A percentile compares a stretch with the other conserved stretches of the same genome.
Evolutionary conservation across 2,329 filamentous ascomycete genomes (phyloP).

Genomic region (Arthrobotrys sinensis): DNA sequence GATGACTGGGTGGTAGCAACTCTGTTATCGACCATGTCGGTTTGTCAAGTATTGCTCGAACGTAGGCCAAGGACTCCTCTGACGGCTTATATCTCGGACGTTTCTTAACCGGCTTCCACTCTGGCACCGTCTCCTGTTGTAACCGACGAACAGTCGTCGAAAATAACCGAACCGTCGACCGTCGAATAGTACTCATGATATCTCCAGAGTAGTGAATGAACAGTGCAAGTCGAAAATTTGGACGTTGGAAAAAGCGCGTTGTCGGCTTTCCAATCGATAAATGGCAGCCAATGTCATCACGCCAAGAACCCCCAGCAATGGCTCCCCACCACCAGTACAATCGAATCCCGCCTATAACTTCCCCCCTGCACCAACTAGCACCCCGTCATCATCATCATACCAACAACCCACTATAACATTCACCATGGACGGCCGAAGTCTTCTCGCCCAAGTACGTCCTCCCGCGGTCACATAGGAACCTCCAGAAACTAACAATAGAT

Average conservation of each 20-base stretch:
- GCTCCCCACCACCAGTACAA: conserved; percentile 23
- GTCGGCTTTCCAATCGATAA: not conserved
- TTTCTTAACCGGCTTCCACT: conserved; percentile 3
- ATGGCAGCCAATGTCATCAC: conserved; percentile 44
- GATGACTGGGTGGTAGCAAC: conserved; percentile 61
- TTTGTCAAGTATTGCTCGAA: conserved; percentile 72
- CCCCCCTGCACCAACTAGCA: conserved; percentile 3
- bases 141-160: conserved; percentile 32
- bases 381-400: conserved; percentile 19
- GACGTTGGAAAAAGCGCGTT: conserved; percentile 58
- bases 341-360: conserved; percentile 9
- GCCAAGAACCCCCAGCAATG: conserved; percentile 31
- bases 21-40: conserved; percentile 81
- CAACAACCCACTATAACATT: conserved; percentile 2
- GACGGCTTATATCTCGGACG: conserved; percentile 33
- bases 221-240: conserved; percentile 7
- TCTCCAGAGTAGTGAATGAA: not conserved
- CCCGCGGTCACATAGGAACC: not conserved
- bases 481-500: conserved; percentile 59
- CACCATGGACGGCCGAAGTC: conserved; percentile 65
- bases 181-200: conserved; percentile 36
- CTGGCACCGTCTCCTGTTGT: conserved; percentile 31
- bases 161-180: conserved; percentile 41
- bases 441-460: conserved; percentile 59
- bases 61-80: conserved; percentile 45